phyloP scores from a whole-genome alignment of 2,329 filamentous ascomycete species.

The Magnaporthiopsis poae region DNA sequence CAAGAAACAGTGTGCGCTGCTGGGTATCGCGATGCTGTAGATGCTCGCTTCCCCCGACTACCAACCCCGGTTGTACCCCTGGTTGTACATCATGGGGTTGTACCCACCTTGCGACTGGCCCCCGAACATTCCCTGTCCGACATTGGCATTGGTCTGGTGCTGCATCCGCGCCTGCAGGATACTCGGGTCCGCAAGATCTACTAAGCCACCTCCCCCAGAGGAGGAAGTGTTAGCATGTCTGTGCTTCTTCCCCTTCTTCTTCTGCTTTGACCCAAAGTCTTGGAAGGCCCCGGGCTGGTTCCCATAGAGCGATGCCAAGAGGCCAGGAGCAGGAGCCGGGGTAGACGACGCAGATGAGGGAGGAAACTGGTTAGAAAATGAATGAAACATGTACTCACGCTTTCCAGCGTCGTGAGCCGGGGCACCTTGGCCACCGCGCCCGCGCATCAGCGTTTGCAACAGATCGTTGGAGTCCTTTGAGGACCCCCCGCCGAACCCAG shows the following conservation, averaged over 20 bases:
- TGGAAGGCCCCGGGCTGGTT: constrained; percentile 75
- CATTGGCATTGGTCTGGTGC: constrained; percentile 70
- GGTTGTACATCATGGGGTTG: constrained; percentile 77
- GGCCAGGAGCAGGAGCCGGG: constrained; percentile 80
- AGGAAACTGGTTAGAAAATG: constrained; percentile 80
- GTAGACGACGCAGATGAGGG: constrained; percentile 65
- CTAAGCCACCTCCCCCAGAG: constrained; percentile 96
- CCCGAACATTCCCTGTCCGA: constrained; percentile 81
- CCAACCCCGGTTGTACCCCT: constrained; percentile 61
- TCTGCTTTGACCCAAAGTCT: constrained; percentile 91
- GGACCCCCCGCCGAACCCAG: constrained; percentile 58
- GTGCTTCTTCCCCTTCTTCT: constrained; percentile 99
- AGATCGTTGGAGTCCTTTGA: constrained; percentile 68
- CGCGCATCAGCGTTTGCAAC: constrained; percentile 72
- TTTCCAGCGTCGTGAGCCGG: constrained; percentile 79
- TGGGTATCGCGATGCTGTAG: constrained; percentile 8
- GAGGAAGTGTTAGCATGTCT: constrained; percentile 99
- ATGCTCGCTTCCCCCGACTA: constrained; percentile 21
- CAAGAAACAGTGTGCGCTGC: constrained; percentile 4
- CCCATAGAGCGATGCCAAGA: constrained; percentile 86
- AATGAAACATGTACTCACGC: constrained; percentile 90
- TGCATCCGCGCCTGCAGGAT: constrained; percentile 97
- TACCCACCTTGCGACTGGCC: constrained; percentile 92
- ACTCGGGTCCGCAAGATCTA: constrained; percentile 99
- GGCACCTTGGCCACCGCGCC: constrained; percentile 48